Evolutionary conservation across 257 asterid genomes (phyloP).

Genomic region (Voacanga thouarsii): DNA sequence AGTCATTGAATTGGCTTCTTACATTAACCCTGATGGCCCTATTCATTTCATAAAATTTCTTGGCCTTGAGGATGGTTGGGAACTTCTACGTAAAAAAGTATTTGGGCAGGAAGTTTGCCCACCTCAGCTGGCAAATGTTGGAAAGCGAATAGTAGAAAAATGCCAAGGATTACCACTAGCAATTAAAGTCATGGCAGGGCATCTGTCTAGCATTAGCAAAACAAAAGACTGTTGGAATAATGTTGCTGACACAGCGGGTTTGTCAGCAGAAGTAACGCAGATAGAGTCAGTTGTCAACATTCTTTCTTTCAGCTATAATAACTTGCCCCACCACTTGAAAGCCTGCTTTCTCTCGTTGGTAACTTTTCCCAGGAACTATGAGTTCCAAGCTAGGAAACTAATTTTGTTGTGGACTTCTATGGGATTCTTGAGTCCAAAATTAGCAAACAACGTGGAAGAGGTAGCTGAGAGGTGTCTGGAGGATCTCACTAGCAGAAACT

Average conservation of each 20-base stretch:
- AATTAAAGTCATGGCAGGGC: not conserved
- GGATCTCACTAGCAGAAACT: too few relatives aligned
- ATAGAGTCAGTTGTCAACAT: constrained; percentile 2
- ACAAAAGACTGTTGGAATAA: not conserved
- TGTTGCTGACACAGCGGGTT: not conserved
- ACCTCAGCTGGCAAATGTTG: not conserved
- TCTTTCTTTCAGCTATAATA: constrained; percentile 23
- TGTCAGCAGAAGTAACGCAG: not conserved
- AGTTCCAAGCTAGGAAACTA: constrained; percentile 27
- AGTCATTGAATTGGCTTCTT: not conserved
- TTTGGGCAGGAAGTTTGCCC: not conserved
- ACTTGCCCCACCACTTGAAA: too few relatives aligned
- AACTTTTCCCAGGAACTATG: constrained; percentile 31
- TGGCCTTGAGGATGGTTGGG: not conserved
- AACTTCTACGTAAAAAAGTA: not conserved
- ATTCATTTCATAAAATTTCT: not conserved
- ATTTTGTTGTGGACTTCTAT: constrained; percentile 31
- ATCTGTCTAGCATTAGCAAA: not conserved
- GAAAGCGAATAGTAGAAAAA: not conserved
- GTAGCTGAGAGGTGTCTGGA: too few relatives aligned
- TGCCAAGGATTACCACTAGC: not conserved
- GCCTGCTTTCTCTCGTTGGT: constrained; percentile 38
- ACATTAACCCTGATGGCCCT: not conserved
- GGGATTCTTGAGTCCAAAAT: constrained; percentile 24
- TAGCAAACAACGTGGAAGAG: constrained; percentile 8